phyloP scores from a whole-genome alignment of 202 grass and related monocot species.

The Bolboschoenoplectus hybrid region DNA sequence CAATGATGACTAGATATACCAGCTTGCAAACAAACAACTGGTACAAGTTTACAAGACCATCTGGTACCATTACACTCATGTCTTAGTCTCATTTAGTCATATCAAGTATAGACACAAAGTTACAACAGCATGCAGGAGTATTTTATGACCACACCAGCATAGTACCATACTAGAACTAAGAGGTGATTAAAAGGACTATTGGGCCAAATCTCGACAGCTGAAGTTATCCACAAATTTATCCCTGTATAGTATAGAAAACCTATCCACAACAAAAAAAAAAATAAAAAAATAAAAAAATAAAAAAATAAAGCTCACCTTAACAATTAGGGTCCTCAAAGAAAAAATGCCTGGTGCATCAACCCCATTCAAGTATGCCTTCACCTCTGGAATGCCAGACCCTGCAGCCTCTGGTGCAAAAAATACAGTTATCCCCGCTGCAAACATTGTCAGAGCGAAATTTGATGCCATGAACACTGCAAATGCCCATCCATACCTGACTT shows the following conservation, averaged over 20 bases:
- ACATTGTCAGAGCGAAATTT: conserved; percentile 71
- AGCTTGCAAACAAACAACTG: not conserved
- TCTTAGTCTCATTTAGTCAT: not conserved
- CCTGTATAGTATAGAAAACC: not conserved
- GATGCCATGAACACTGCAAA: conserved; percentile 72
- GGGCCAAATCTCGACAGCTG: not conserved
- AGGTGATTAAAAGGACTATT: not conserved
- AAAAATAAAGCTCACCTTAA: conserved; percentile 57
- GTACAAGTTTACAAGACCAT: not conserved
- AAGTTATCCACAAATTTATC: not conserved
- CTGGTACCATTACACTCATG: not conserved
- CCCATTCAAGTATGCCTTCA: conserved; percentile 89
- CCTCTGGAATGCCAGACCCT: conserved; percentile 91
- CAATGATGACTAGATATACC: not conserved
- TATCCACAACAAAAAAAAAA: not conserved
- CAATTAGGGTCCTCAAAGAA: conserved; percentile 74
- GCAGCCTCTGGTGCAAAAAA: conserved; percentile 78
- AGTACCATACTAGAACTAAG: not conserved
- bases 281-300: not conserved
- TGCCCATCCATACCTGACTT: conserved; percentile 54
- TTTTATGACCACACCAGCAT: not conserved
- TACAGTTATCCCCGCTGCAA: conserved; percentile 68
- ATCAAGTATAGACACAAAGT: not conserved
- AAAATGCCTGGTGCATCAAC: conserved; percentile 89
- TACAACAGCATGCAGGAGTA: not conserved